These are phyloP conservation scores for Lentinula sp. DNA, from an alignment of 768 basidiomycete species.

Conservation along the genomic window DNA sequence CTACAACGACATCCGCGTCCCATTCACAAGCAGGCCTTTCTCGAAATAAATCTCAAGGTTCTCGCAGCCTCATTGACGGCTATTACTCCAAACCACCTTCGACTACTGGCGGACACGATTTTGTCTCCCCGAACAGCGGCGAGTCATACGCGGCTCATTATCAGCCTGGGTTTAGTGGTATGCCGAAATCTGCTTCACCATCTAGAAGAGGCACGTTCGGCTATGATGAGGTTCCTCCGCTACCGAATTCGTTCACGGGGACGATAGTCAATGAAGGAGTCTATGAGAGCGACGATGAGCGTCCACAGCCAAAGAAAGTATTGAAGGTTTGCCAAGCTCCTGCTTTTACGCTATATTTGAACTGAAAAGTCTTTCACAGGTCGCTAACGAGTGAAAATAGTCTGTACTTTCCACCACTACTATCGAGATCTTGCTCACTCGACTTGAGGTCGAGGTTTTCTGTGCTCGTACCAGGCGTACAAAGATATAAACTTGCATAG, in stretches of 20 bases:
- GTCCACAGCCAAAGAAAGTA: not conserved
- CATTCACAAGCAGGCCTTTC: not conserved
- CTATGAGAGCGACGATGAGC: not conserved
- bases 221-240: not conserved
- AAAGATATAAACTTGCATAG: not conserved
- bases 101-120: not conserved
- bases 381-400: not conserved
- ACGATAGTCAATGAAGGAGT: not conserved
- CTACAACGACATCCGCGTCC: not conserved
- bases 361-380: not conserved
- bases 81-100: constrained; percentile 2
- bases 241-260: not conserved
- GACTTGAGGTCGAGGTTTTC: not conserved
- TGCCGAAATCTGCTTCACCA: not conserved
- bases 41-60: constrained; percentile 2
- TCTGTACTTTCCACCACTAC: not conserved
- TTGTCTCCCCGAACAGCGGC: not conserved
- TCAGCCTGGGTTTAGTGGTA: constrained; percentile 3
- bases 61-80: constrained; percentile 2
- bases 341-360: not conserved
- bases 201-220: not conserved
- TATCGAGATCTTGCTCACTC: not conserved
- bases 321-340: not conserved
- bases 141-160: constrained; percentile 5
- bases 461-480: not conserved